These are phyloP conservation scores for Emmonsiellopsis sp. DNA, from an alignment of 2,329 filamentous ascomycete species.

Conservation along the genomic window DNA sequence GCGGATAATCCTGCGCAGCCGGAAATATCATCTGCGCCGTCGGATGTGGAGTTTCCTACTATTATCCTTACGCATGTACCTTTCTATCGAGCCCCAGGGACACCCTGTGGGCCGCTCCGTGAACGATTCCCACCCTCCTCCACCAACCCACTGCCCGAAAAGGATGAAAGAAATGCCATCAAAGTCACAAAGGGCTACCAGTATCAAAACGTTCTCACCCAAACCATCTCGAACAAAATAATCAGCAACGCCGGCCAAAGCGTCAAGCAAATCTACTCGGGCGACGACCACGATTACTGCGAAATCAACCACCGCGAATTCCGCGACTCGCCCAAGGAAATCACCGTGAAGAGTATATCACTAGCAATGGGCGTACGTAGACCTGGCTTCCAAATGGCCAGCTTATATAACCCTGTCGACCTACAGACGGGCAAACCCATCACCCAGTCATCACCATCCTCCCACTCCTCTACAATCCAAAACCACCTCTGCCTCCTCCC, in stretches of 20 bases:
- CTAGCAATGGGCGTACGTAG: conserved; percentile 93
- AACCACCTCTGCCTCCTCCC: conserved; percentile 86
- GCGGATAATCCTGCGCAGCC: conserved; percentile 35
- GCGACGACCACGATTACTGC: conserved; percentile 97
- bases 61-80: conserved; percentile 88
- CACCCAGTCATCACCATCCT: conserved; percentile 11
- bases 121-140: conserved; percentile 71
- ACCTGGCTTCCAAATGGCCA: conserved; percentile 80
- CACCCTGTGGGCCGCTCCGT: conserved; percentile 76
- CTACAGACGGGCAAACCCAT: conserved; percentile 28
- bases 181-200: conserved; percentile 74
- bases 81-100: conserved; percentile 69
- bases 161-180: conserved; percentile 69
- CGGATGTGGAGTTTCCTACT: conserved; percentile 61
- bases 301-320: conserved; percentile 69
- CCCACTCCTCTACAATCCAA: conserved; percentile 56
- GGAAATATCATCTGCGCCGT: neutral
- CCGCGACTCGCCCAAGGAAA: conserved; percentile 58
- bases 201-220: conserved; percentile 87
- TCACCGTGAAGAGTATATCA: conserved; percentile 89
- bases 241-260: conserved; percentile 66
- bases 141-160: conserved; percentile 45
- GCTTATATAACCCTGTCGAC: conserved; percentile 85
- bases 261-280: conserved; percentile 78
- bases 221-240: conserved; percentile 64